Evolutionary conservation across 495 filamentous ascomycete genomes (phyloP), one percentile per base, ranked within the genome.

Genomic region (Hypoxylon crocopeplum): DNA sequence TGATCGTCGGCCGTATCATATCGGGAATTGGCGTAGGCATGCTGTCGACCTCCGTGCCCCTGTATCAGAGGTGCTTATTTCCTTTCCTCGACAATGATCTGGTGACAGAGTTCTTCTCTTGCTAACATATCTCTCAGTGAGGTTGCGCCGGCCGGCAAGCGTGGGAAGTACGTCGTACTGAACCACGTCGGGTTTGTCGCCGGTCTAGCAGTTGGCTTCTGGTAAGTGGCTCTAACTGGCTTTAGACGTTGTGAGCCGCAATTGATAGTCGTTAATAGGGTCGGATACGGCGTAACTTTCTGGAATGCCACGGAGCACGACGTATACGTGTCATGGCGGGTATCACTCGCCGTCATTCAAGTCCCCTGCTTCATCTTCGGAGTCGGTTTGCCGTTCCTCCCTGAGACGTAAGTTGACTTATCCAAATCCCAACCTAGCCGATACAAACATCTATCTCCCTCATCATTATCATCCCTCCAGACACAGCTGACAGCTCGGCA

Each of bases 161-260:
- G 82, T 5, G 82, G 82, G 0, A 76, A 74, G 49, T 79, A 79
- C 47, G 82, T 85, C 1, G 79, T 84, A 17, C 70, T 84, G 60
- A 84, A 84, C 56, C 82, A 85, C 42, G 74, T 84, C 56, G 82
- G 82, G 4, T 76, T 85, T 41, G 77, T 84, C 27, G 72, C 73
- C 8, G 81, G 82, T 25, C 51, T 85, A 1, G 79, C 79, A 0
- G 41, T 52, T 2, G 82, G 81, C 0, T 82, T 85, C 48, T 85
- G 82, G 81, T 83, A 68, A 39, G 73, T 27, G 13, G 22, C 8
- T 36, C 3, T 13, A n/a, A n/a, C 32, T 11, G n/a, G 32, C 12
- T 34, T 34, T n/a, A n/a, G n/a, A n/a, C n/a, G n/a, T n/a, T n/a
- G n/a, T n/a, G n/a, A n/a, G n/a, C 32, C 32, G 32, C 32, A 34